Evolutionary conservation across 805 yeast species (phyloP), one percentile per base, ranked within the genome.

Genomic region (Saccharomyces kudriavzevii): DNA sequence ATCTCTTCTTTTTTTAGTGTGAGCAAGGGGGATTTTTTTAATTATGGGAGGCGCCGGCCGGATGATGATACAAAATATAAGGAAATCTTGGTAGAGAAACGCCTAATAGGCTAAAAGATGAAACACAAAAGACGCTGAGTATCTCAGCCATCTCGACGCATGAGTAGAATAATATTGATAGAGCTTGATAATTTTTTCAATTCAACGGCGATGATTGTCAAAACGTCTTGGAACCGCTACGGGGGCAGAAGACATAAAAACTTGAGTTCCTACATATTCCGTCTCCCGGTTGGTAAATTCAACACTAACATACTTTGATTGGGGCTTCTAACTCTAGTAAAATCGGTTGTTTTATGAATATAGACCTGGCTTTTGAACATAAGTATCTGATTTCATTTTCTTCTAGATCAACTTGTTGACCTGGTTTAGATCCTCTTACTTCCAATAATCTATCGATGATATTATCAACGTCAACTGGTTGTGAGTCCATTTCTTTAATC

Each of bases 391-490:
- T 94, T 76, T 94, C 98, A 70, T 82, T 88, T 74, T 92, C 99
- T 65, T 86, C 89, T 56, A 92, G 78, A 60, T 90, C 90, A 48
- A 92, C 99, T 70, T 89, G 97, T 71, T 89, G 91, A 43, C 99
- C 99, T 20, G 99, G 99, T 72, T 97, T 85, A 57, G 97, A 89
- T 59, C 98, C 99, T 74, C 99, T 85, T 52, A 94, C 99, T 74
- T 94, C 98, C 64, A 92, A 79, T 67, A 92, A 81, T 79, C 98
- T 84, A 76, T 92, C 98, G 71, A 92, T 94, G 67, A 92, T 91
- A 68, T 96, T 89, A 74, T 92, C 99, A 67, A 92, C 87, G 70
- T 94, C 98, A 51, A 95, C 96, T 73, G 92, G 96, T 70, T 75
- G 81, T 60, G 74, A 73, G 55, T 75, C 78, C 78, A 74, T 73